phyloP scores from a whole-genome alignment of 2,329 filamentous ascomycete genomes.

The Fusarium buharicum region DNA sequence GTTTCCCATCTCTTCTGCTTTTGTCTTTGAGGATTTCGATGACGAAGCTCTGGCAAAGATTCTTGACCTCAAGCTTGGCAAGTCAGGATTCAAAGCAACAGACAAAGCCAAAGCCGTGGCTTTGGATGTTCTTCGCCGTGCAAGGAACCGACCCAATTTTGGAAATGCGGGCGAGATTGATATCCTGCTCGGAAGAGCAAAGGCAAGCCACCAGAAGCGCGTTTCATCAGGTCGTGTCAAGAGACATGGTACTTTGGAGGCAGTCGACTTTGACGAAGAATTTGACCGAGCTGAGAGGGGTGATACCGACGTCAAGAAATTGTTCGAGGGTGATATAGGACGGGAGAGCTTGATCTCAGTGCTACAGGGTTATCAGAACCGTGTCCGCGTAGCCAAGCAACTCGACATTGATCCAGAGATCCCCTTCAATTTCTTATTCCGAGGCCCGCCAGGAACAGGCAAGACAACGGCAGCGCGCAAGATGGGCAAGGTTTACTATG shows the following conservation, averaged over 20 bases:
- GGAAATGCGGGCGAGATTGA: conserved; percentile 81
- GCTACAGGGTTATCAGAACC: conserved; percentile 65
- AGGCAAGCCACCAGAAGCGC: conserved; percentile 39
- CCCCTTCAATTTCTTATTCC: conserved; percentile 76
- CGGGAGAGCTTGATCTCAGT: conserved; percentile 64
- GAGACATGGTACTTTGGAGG: conserved; percentile 74
- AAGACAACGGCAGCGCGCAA: conserved; percentile 79
- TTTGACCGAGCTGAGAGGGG: conserved; percentile 57
- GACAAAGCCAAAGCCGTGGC: conserved; percentile 63
- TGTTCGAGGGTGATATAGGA: conserved; percentile 70
- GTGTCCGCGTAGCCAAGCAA: conserved; percentile 45
- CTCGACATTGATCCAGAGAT: conserved; percentile 55
- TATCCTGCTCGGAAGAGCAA: conserved; percentile 49
- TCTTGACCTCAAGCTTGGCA: conserved; percentile 70
- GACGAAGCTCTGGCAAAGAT: conserved; percentile 68
- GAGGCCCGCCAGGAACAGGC: conserved; percentile 73
- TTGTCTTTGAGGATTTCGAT: conserved; percentile 75
- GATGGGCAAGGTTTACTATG: conserved; percentile 80
- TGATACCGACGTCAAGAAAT: conserved; percentile 56
- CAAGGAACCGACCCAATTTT: conserved; percentile 74
- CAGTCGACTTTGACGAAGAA: conserved; percentile 77
- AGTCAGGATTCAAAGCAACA: conserved; percentile 64
- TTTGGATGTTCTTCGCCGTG: conserved; percentile 67
- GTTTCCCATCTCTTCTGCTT: conserved; percentile 72
- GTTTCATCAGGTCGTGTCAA: conserved; percentile 33